Evolutionary conservation across 2,329 filamentous ascomycete genomes (phyloP), one percentile per base, ranked within the genome.

Genomic region (Arthrinium puccinioides): DNA sequence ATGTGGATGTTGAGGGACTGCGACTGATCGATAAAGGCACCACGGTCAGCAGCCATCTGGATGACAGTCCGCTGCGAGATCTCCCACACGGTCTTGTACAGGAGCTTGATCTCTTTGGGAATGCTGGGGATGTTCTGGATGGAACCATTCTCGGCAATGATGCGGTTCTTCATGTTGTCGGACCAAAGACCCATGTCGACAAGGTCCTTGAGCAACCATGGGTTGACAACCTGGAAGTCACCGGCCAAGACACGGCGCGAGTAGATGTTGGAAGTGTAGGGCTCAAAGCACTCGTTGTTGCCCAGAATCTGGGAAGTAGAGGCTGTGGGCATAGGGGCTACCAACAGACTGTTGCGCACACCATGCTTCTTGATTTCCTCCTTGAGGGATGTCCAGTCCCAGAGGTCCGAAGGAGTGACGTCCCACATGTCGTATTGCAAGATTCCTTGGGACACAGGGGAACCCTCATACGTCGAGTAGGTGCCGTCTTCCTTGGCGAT

Each of bases 41-140:
- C 92, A 63, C 92, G 90, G 62, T 98, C 92, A 37, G 92, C 92
- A 40, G 92, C 87, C 89, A 98, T 97, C 70, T 97, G 87, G 29
- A 98, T 80, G 50, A 98, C 89, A 30, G 81, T 87, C 47, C 88
- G 85, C 70, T 98, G 92, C 15, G 87, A 94, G 55, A 98, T 96
- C 62, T 98, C 92, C 92, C 92, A 98, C 16, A 98, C 92, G 4
- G 92, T 98, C 82, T 98, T 98, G 79, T 98, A 98, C 6, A 98
- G 76, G 26, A 83, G 81, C 73, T 98, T 98, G 73, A 94, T 84
- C 52, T 98, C 92, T 21, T 84, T 79, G 11, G 92, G 90, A 45
- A 98, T 96, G 67, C 94, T 97, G 58, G 90, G 86, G 46, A 98
- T 90, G 64, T 92, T 90, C 65, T 97, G 92, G 39, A 98, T 84